Base-by-base conservation (phyloP, 2,329 filamentous ascomycete genomes). In the Diaporthe ampelina region DNA sequence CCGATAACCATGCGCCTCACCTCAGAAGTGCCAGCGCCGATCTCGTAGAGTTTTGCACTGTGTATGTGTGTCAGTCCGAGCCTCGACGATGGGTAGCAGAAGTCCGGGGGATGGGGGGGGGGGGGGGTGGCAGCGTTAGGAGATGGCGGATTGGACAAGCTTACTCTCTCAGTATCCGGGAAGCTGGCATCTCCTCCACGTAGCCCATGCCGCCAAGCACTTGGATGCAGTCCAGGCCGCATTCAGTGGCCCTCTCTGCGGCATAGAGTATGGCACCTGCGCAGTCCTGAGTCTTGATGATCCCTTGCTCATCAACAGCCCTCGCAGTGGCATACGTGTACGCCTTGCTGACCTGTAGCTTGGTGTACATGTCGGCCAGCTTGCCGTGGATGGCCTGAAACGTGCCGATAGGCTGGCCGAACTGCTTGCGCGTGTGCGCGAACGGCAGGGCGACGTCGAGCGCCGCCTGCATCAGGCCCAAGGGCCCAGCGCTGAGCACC, bases 341-440 rank as follows among this genome's bases (percentile, higher is more conserved):
- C 3, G 95, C 90, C n/a, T 92, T 88, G 21, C 93, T 92, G 15
- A 94, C 95, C 79, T 94, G 93, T 74, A 97, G 90, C 84, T 97
- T 97, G 63, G 95, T 98, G 85, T 98, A 97, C 95, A 99, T 98
- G 83, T 98, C 95, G 73, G 97, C 95, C 59, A 98, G 88, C 81
- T 95, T 96, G 73, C 94, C 96, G 84, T 98, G 97, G 29, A 98
- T 89, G 76, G 98, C 88, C 84, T 99, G 97, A 83, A 98, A 97
- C 78, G 97, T 93, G 0, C 94, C 96, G 77, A 98, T 94, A 2
- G 96, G 96, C 10, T 83, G 86, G 72, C 93, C 93, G 81, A 99
- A 99, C 84, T 99, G 97, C 83, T 93, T 94, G 73, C 97, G 91
- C 79, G 94, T 91, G 83, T 99, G 97, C 1, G 93, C 93, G 81